Evolutionary conservation across 768 basidiomycete species (phyloP).

Genomic region (Rhizopogon vulgaris): DNA sequence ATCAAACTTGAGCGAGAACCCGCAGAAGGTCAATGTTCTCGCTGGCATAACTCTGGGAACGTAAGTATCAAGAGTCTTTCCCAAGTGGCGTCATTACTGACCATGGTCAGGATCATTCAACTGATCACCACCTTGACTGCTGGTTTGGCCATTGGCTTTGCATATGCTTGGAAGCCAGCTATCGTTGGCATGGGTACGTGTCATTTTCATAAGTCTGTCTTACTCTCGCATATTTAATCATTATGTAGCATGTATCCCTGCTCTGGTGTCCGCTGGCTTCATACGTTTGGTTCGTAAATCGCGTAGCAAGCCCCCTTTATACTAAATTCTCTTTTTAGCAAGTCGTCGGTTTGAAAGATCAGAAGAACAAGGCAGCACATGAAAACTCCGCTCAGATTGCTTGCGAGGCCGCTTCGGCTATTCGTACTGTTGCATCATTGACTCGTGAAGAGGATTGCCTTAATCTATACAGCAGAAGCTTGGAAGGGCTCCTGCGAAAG

Average conservation of each 20-base stretch:
- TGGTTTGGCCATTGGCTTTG: slow-evolving; percentile 72
- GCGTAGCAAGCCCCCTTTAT: background rate
- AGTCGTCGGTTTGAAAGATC: slow-evolving; percentile 85
- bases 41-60: slow-evolving; percentile 85
- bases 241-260: slow-evolving; percentile 54
- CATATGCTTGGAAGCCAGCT: slow-evolving; percentile 71
- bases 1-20: slow-evolving; percentile 72
- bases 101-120: slow-evolving; percentile 61
- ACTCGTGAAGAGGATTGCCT: slow-evolving; percentile 83
- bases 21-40: slow-evolving; percentile 84
- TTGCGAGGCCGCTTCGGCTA: slow-evolving; percentile 86
- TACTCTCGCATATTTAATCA: background rate
- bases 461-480: slow-evolving; percentile 54
- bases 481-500: slow-evolving; percentile 62
- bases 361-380: slow-evolving; percentile 73
- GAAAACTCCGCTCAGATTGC: slow-evolving; percentile 83
- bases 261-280: slow-evolving; percentile 67
- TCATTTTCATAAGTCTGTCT: background rate
- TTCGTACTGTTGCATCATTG: slow-evolving; percentile 84
- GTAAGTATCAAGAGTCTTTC: slow-evolving; percentile 26
- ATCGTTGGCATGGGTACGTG: slow-evolving; percentile 72
- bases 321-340: slow-evolving; percentile 30
- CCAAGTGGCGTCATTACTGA: background rate
- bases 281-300: slow-evolving; percentile 60
- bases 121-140: slow-evolving; percentile 57